Percentiles rank a stretch among this genome's conserved stretches.
These are phyloP conservation scores for Paecilomyces formosus DNA, from an alignment of 2,329 filamentous ascomycete species.

Conservation along the genomic window DNA sequence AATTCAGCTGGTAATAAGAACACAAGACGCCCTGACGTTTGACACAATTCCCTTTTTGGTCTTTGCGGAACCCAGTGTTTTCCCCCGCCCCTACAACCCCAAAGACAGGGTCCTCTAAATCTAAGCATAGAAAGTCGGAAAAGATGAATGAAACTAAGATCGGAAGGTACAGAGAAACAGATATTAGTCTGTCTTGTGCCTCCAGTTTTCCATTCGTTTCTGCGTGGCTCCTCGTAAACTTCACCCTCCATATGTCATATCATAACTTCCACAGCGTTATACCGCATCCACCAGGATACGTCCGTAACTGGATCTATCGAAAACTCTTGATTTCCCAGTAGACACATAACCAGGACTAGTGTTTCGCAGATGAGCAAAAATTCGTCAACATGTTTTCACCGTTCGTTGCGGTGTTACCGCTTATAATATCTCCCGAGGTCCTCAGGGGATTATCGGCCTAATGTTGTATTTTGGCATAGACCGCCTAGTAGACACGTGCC, in stretches of 20 bases:
- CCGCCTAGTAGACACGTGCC: conserved; percentile 75
- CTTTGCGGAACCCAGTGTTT: background rate
- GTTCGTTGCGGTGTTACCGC: background rate
- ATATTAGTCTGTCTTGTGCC: background rate
- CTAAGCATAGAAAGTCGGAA: background rate
- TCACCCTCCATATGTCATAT: background rate
- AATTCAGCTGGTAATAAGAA: background rate
- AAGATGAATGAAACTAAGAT: background rate
- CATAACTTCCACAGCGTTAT: background rate
- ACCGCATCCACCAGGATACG: background rate
- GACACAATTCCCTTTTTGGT: background rate
- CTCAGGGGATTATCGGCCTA: background rate
- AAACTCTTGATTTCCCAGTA: background rate
- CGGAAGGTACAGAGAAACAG: background rate
- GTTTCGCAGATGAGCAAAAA: background rate
- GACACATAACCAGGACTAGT: background rate
- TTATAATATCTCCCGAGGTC: background rate
- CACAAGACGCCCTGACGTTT: background rate
- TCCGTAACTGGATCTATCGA: background rate
- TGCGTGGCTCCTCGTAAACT: background rate
- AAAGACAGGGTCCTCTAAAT: background rate
- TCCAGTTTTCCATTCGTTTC: background rate
- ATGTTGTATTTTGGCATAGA: background rate
- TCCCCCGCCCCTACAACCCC: background rate
- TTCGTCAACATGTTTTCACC: background rate